Base-by-base conservation (phyloP, 2,329 filamentous ascomycete species). In the Juglanconis sp. region DNA sequence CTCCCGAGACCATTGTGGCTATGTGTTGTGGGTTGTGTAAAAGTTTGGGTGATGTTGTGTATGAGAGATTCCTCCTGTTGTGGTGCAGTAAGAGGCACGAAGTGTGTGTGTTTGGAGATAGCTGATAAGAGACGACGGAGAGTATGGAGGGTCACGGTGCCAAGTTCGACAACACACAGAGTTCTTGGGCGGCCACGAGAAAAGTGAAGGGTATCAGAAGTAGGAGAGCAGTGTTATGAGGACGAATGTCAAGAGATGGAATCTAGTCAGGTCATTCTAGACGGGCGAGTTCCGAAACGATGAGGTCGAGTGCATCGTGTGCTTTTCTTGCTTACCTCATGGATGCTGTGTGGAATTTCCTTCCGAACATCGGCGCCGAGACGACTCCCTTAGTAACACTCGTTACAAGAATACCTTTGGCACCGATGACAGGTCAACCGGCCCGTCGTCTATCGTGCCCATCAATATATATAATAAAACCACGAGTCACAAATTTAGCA, bases 1-100 rank as follows among this genome's bases (percentile, higher is more conserved):
- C 82, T 44, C 17, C 52, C 11, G 52, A 54, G 10, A 38, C 53
- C 57, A 60, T 60, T 51, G 52, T 46, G 35, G 30, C 34, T 30
- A 36, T 40, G 3, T 46, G 2, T 36, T 3, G 36, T 44, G 36
- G 30, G 5, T 30, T 49, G 13, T 53, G 38, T 24, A 31, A 38
- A 7, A 31, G 17, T 6, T 8, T 13, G 4, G 5, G n/a, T n/a
- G 11, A 15, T 42, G 13, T 56, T 31, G 17, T 31, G 32, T 40
- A 24, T 31, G 11, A 32, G 24, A 11, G 11, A 3, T 38, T 38
- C 11, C 7, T 38, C 36, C 11, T 38, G 36, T 38, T 38, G 36
- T 38, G 36, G 17, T 24, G 17, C 17, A 24, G 17, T 24, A 2
- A 24, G 17, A 24, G 17, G 17, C 10, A 5, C 31, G 46, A 48